Evolutionary conservation across 139 green algal species (phyloP), one percentile per base, ranked within the genome.

Genomic region (Chlamydomonas schloesseri): DNA sequence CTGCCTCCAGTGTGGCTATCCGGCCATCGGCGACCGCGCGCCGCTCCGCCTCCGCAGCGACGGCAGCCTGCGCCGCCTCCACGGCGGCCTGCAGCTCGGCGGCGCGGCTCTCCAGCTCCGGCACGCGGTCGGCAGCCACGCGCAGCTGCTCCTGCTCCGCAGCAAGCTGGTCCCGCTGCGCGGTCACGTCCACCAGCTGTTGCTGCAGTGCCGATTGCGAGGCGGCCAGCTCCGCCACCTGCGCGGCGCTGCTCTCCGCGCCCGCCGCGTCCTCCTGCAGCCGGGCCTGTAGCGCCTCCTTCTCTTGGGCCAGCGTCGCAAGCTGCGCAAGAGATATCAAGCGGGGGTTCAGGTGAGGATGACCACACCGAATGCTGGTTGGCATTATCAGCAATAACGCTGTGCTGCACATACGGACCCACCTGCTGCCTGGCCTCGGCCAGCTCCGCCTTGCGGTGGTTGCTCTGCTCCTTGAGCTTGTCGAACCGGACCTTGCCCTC

Each of bases 401-500:
- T n/a, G n/a, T n/a, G n/a, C n/a, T n/a, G n/a, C n/a, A n/a, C n/a
- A n/a, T n/a, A n/a, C n/a, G n/a, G n/a, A n/a, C n/a, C 14, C 53
- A 86, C 80, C 80, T 77, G 80, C 23, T 70, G 67, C 80, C 50
- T 71, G 11, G 80, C 80, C 68, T 86, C 68, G 9, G 50, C 80
- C 67, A 86, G 80, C 80, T 86, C 80, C 34, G 36, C 80, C 53
- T 86, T 86, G 33, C 80, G 80, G 31, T 77, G 33, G 34, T 86
- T 77, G 67, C 47, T 77, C 80, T 86, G 80, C 65, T 77, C 80
- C 69, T 86, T 86, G 29, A 86, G 68, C 67, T 78, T 86, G 50
- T 86, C 80, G 68, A 86, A 86, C 31, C 67, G 67, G 23, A 78
- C 80, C 80, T 86, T 86, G 68, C 67, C 80, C 68, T 86, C 68